Base-by-base conservation (phyloP, 2,329 filamentous ascomycete species). In the Escovopsis weberi region DNA sequence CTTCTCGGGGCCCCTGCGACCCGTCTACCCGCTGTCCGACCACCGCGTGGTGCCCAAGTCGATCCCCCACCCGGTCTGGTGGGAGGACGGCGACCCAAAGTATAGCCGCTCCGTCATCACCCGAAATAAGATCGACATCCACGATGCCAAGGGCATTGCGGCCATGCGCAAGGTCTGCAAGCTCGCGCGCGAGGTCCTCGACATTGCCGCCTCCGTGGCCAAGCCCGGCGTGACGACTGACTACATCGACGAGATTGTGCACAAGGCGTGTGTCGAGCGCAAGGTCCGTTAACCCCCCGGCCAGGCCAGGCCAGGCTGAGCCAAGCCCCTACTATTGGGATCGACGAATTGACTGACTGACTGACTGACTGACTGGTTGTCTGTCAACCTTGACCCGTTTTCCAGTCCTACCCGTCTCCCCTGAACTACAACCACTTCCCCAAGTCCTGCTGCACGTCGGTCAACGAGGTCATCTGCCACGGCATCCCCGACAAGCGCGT, bases 381-480 rank as follows among this genome's bases (percentile, higher is more conserved):
- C 15, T 15, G 15, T 15, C 15, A 15, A 50, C 45, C 33, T 39
- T 34, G 43, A 28, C 45, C 43, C 12, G 12, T 39, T 28, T 34
- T n/a, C 38, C 48, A 95, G 88, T 84, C 87, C 9, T 96, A 96
- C 59, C 89, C 89, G 0, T 95, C 89, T 1, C 87, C 89, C 1
- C 69, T 96, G 32, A 95, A 95, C 67, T 96, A 96, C 66, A 84
- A 85, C 68, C 72, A 88, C 62, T 98, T 96, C 65, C 91, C 91
- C 50, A 98, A 98, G 67, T 98, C 91, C 0, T 85, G 95, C 48
- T 98, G 91, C 65, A 96, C 89, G 3, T 96, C 89, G 3, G 67
- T 85, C 40, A 98, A 98, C 68, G 91, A 98, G 65, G 84, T 94
- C 50, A 96, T 98, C 61, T 98, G 91, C 68, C 91, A 98, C 69